Evolutionary conservation across 1,284 basidiomycete genomes (phyloP).

Genomic region (Trichosporon asahii): DNA sequence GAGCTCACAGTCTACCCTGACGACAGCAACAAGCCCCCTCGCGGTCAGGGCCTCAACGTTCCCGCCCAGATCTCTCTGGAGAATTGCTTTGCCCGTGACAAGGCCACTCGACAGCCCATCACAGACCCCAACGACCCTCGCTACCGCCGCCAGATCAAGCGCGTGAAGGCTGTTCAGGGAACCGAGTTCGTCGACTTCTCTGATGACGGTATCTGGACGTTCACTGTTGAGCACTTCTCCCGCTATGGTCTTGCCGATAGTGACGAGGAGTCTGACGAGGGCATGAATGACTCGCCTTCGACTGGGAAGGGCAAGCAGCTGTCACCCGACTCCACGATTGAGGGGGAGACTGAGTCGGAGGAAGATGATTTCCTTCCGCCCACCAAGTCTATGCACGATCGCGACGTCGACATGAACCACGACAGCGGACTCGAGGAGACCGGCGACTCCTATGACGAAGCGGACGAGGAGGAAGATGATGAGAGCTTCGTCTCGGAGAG

Average conservation of each 20-base stretch:
- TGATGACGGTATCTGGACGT: slow-evolving; percentile 83
- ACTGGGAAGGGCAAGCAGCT: slow-evolving; percentile 17
- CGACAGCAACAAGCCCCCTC: slow-evolving; percentile 70
- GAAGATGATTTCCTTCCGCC: slow-evolving; percentile 45
- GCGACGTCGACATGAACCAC: slow-evolving; percentile 25
- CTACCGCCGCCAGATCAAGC: slow-evolving; percentile 73
- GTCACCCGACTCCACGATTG: neutral
- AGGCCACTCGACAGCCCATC: slow-evolving; percentile 84
- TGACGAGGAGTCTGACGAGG: slow-evolving; percentile 42
- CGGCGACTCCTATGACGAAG: slow-evolving; percentile 21
- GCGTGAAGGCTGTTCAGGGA: slow-evolving; percentile 77
- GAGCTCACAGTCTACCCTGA: slow-evolving; percentile 94
- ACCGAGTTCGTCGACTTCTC: slow-evolving; percentile 81
- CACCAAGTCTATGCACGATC: slow-evolving; percentile 39
- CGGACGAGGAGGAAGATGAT: slow-evolving; percentile 38
- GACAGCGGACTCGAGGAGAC: slow-evolving; percentile 32
- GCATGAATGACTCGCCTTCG: slow-evolving; percentile 11
- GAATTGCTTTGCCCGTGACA: slow-evolving; percentile 84
- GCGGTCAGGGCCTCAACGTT: slow-evolving; percentile 85
- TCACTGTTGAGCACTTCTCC: slow-evolving; percentile 85
- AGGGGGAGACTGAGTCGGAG: slow-evolving; percentile 15
- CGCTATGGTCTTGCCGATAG: slow-evolving; percentile 51
- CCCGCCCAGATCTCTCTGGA: slow-evolving; percentile 74
- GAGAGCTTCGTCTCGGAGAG: slow-evolving; percentile 16
- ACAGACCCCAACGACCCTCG: slow-evolving; percentile 74